phyloP scores from a whole-genome alignment of 2,329 filamentous ascomycete genomes.

The Emmonsiellopsis sp. region DNA sequence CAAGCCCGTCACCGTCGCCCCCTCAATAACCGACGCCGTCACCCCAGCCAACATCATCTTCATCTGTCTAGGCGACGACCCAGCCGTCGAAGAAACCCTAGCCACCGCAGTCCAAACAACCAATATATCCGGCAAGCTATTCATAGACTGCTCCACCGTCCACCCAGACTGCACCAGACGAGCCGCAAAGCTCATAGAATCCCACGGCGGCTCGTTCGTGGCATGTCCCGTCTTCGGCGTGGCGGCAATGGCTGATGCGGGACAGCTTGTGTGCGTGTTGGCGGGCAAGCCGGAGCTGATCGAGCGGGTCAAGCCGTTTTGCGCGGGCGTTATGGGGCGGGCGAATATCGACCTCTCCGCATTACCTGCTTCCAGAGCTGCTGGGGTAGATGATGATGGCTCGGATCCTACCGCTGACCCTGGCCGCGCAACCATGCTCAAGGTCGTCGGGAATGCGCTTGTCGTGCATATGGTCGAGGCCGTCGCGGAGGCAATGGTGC shows the following conservation, averaged over 20 bases:
- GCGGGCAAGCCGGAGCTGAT: slow-evolving; percentile 56
- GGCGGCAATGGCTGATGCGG: slow-evolving; percentile 45
- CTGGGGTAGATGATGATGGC: not conserved
- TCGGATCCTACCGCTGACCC: slow-evolving; percentile 50
- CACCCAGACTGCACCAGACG: slow-evolving; percentile 71
- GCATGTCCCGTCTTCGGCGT: slow-evolving; percentile 51
- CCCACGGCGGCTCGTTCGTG: slow-evolving; percentile 62
- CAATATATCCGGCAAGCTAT: slow-evolving; percentile 60
- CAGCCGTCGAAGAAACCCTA: slow-evolving; percentile 58
- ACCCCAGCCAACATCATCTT: slow-evolving; percentile 68
- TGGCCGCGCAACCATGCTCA: slow-evolving; percentile 61
- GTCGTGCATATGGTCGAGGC: slow-evolving; percentile 74
- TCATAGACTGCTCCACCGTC: slow-evolving; percentile 82
- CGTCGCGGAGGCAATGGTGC: slow-evolving; percentile 65
- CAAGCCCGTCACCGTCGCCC: slow-evolving; percentile 52
- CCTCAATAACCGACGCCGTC: slow-evolving; percentile 58
- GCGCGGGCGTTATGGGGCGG: slow-evolving; percentile 61
- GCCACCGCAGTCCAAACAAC: slow-evolving; percentile 44
- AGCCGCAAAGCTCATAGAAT: slow-evolving; percentile 50
- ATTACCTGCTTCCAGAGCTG: not conserved
- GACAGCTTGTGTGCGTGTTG: slow-evolving; percentile 63
- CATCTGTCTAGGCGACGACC: slow-evolving; percentile 69
- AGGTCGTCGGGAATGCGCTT: slow-evolving; percentile 81
- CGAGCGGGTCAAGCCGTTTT: slow-evolving; percentile 59
- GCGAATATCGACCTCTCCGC: slow-evolving; percentile 59